Base-by-base conservation (phyloP, 306 rosid genomes). In the Vicia faba region DNA sequence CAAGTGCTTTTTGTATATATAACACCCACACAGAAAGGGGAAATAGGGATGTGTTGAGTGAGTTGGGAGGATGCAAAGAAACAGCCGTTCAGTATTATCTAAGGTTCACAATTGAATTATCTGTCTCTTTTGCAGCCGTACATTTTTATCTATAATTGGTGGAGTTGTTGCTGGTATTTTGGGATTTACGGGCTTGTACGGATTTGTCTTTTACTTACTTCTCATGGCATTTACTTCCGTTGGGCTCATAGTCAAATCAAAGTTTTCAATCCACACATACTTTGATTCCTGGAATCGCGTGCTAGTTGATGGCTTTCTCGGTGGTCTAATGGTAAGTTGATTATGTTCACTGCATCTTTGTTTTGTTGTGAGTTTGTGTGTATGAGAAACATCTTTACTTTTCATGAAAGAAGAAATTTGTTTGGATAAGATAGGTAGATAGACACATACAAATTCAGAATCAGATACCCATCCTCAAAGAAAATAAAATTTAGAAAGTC, bases 141-240 rank as follows among this genome's bases (percentile, higher is more conserved):
- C 98, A 43, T 93, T 93, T 76, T 79, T 93, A 89, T 88, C 97
- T 56, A 93, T 89, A 71, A 84, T 93, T 54, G 90, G 96, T 7
- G 98, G 98, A 11, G 95, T 89, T 71, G 86, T 88, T 84, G 98
- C 97, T 79, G 98, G 98, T 77, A 86, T 89, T 70, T 76, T 86
- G 83, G 98, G 98, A 46, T 82, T 89, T 79, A 89, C 96, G 1
- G 75, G 96, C 84, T 75, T 88, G 75, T 83, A 80, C 58, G 96
- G 98, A 77, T 92, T 89, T 76, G 53, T 92, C 59, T 76, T 89
- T 46, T 88, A 88, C 77, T 77, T 85, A 60, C 86, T 90, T 80
- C 84, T 90, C 75, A 90, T 90, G 96, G 84, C 84, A 68, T 19
- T 90, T 69, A 84, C 89, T 53, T 87, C 96, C 54, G 44, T 87